Percentiles rank a stretch among this genome's conserved stretches.
phyloP scores from a whole-genome alignment of 1,139 yeast genomes.

The Yamadazyma blattariae region DNA sequence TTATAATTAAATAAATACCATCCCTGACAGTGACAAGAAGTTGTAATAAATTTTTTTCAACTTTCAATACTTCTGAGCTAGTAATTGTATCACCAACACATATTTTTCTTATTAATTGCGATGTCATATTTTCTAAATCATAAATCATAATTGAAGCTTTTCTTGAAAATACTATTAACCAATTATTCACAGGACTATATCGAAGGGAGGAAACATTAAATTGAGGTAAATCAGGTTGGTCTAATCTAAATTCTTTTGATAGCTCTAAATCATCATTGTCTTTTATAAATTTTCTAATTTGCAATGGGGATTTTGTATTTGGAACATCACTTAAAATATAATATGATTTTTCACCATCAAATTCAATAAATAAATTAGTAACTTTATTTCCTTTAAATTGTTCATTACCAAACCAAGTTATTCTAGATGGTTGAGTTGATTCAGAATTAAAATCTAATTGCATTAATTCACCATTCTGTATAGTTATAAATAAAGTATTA shows the following conservation, averaged over 20 bases:
- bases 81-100: conserved; percentile 78
- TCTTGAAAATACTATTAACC: conserved; percentile 68
- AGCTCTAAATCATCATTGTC: conserved; percentile 15
- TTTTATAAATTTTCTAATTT: conserved; percentile 37
- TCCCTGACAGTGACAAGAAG: conserved; percentile 58
- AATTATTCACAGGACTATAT: conserved; percentile 33
- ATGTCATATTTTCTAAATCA: conserved; percentile 24
- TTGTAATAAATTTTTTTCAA: conserved; percentile 13
- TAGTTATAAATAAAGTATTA: conserved; percentile 45
- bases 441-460: conserved; percentile 36
- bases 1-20: conserved; percentile 48
- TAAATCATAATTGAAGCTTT: conserved; percentile 64
- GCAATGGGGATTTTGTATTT: conserved; percentile 56
- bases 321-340: conserved; percentile 60
- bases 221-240: conserved; percentile 41
- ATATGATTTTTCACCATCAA: conserved; percentile 14
- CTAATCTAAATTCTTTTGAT: conserved; percentile 16
- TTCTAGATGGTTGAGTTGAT: conserved; percentile 9
- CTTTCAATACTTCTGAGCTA: conserved; percentile 40
- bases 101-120: conserved; percentile 47
- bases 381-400: conserved; percentile 38
- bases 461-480: conserved; percentile 53
- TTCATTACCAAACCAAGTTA: conserved; percentile 22
- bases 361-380: conserved; percentile 46
- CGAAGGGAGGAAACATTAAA: conserved; percentile 61